Evolutionary conservation across 371 early-diverging fungal genomes (phyloP).

Genomic region (Mucor circinelloides): DNA sequence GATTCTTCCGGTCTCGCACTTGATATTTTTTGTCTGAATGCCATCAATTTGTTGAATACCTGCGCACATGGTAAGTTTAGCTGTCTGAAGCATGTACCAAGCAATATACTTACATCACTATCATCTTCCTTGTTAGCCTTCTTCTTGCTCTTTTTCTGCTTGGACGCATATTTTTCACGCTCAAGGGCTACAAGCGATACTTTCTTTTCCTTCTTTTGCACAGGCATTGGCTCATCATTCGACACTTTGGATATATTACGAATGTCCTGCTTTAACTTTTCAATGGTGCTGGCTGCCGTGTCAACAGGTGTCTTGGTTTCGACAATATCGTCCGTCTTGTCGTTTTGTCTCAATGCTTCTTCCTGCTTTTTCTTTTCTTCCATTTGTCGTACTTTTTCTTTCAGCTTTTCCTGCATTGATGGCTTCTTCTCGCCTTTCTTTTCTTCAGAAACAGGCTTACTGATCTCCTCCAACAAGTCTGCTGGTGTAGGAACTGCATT

Average conservation of each 20-base stretch:
- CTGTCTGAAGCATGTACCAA: not conserved
- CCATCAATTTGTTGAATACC: slow-evolving; percentile 46
- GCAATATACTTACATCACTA: slow-evolving; percentile 33
- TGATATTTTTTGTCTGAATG: slow-evolving; percentile 47
- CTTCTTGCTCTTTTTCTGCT: slow-evolving; percentile 34
- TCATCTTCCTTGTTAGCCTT: slow-evolving; percentile 29
- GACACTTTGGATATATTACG: slow-evolving; percentile 48
- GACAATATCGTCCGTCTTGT: slow-evolving; percentile 2
- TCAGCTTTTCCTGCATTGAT: slow-evolving; percentile 17
- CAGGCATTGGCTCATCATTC: not conserved
- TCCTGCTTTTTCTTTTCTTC: slow-evolving; percentile 14
- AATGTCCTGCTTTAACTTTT: slow-evolving; percentile 60
- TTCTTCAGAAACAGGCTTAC: not conserved
- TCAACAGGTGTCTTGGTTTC: slow-evolving; percentile 6
- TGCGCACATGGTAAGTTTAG: not conserved
- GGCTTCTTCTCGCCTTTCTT: not conserved
- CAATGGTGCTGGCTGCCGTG: slow-evolving; percentile 41
- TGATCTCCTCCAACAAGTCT: slow-evolving; percentile 4
- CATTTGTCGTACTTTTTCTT: slow-evolving; percentile 8
- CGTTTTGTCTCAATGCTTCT: not conserved
- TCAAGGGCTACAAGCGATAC: slow-evolving; percentile 55
- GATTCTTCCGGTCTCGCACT: slow-evolving; percentile 14
- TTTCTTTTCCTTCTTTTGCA: slow-evolving; percentile 39
- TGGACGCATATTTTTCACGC: slow-evolving; percentile 53
- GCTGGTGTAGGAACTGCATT: slow-evolving; percentile 9